phyloP scores from a whole-genome alignment of 2,329 filamentous ascomycete genomes.

The Neopestalotiopsis rosae region DNA sequence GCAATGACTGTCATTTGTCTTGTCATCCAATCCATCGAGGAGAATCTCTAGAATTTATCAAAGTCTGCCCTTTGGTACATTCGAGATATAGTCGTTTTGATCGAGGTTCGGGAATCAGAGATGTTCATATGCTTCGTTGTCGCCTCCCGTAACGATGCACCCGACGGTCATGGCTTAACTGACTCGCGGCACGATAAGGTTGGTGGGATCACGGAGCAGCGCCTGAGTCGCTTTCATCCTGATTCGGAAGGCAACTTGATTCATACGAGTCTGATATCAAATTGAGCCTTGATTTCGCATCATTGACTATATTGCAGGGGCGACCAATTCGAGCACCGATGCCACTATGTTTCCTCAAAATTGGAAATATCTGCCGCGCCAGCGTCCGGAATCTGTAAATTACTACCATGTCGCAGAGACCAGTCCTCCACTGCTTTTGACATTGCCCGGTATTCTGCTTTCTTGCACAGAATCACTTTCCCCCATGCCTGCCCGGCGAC shows the following conservation, averaged over 20 bases:
- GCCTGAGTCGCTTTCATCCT: no score
- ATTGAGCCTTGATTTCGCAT: no score
- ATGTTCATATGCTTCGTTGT: not conserved
- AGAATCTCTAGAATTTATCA: no score
- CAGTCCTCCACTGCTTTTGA: not conserved
- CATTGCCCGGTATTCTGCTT: not conserved
- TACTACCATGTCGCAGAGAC: not conserved
- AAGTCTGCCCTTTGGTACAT: rapidly evolving
- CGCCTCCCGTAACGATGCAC: not conserved
- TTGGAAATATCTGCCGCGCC: no score
- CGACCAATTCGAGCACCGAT: no score
- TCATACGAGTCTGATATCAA: no score
- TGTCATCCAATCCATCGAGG: no score
- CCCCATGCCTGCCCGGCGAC: not conserved
- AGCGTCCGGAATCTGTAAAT: no score
- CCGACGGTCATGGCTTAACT: not conserved
- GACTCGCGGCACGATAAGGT: not conserved
- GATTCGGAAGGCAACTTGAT: no score
- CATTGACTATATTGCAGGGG: no score
- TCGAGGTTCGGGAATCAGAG: no score
- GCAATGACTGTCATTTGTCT: not conserved
- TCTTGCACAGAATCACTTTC: not conserved
- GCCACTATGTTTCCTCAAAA: no score
- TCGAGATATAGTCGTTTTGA: not conserved
- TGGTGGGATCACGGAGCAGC: not conserved